Evolutionary conservation across 2,329 filamentous ascomycete species (phyloP).

Genomic region (Penicillium palitans): DNA sequence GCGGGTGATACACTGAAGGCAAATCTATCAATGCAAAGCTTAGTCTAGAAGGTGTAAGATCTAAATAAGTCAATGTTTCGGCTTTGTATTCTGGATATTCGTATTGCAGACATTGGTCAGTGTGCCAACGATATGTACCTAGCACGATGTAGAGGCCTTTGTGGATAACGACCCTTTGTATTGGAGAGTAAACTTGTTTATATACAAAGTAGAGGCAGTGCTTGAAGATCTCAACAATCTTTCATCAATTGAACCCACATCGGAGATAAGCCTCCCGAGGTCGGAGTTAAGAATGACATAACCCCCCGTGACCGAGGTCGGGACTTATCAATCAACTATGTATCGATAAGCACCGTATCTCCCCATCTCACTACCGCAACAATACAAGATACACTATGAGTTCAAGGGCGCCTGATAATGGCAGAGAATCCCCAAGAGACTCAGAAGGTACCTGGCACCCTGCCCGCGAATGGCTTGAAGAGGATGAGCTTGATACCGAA

Average conservation of each 20-base stretch:
- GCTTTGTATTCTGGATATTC: not conserved
- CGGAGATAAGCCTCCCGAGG: not conserved
- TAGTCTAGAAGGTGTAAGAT: not conserved
- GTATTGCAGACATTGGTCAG: not conserved
- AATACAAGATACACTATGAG: constrained; percentile 32
- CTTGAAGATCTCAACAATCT: not conserved
- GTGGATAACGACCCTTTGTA: not conserved
- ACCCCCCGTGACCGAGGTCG: not conserved
- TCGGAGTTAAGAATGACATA: constrained; percentile 9
- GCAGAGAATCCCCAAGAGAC: constrained; percentile 25
- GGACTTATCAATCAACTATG: constrained; percentile 4
- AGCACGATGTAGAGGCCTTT: not conserved
- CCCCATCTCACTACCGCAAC: not conserved
- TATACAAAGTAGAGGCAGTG: too few species aligned
- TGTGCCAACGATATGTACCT: not conserved
- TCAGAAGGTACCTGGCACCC: constrained; percentile 37
- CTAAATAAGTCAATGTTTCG: not conserved
- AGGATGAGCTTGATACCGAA: constrained; percentile 32
- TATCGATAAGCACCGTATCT: constrained; percentile 12
- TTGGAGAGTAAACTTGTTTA: not conserved
- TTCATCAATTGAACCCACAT: too few species aligned
- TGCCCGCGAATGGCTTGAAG: constrained; percentile 41
- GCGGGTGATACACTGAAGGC: not conserved
- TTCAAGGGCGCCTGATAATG: constrained; percentile 14
- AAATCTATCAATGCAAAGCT: too few species aligned